These are phyloP conservation scores for Tricholoma hemisulphureum DNA, from an alignment of 768 basidiomycete species.

Conservation along the genomic window DNA sequence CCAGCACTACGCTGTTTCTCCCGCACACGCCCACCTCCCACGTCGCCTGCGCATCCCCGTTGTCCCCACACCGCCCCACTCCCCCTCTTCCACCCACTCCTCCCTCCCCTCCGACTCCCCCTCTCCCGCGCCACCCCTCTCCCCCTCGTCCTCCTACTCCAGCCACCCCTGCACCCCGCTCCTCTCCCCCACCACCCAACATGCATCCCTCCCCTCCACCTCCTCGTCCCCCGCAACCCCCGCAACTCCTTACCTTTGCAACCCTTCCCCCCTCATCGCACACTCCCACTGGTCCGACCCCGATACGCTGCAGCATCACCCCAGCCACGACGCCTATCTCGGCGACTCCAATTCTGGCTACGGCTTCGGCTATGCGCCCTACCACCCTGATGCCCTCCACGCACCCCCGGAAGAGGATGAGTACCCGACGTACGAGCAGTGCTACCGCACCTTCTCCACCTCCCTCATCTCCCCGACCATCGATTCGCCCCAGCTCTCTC, in stretches of 20 bases:
- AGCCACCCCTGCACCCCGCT: not conserved
- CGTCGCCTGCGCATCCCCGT: not conserved
- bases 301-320: too few relatives aligned
- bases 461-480: not conserved
- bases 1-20: slow-evolving; percentile 39
- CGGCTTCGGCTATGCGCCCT: not conserved
- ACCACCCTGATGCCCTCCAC: not conserved
- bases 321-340: not conserved
- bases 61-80: slow-evolving; percentile 3
- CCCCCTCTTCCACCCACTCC: not conserved
- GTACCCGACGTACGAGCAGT: slow-evolving; percentile 22
- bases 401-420: slow-evolving; percentile 1
- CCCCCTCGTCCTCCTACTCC: not conserved
- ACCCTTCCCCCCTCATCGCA: not conserved
- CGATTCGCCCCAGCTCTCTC: not conserved
- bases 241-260: not conserved
- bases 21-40: not conserved
- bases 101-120: slow-evolving; percentile 6
- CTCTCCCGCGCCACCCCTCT: slow-evolving; percentile 10
- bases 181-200: not conserved
- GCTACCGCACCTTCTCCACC: slow-evolving; percentile 15
- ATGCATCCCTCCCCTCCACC: not conserved
- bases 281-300: not conserved
- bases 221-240: too few relatives aligned
- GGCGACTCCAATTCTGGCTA: not conserved